Evolutionary conservation across 2,329 filamentous ascomycete genomes (phyloP), one percentile per base, ranked within the genome.

Genomic region (Cercospora sojina): DNA sequence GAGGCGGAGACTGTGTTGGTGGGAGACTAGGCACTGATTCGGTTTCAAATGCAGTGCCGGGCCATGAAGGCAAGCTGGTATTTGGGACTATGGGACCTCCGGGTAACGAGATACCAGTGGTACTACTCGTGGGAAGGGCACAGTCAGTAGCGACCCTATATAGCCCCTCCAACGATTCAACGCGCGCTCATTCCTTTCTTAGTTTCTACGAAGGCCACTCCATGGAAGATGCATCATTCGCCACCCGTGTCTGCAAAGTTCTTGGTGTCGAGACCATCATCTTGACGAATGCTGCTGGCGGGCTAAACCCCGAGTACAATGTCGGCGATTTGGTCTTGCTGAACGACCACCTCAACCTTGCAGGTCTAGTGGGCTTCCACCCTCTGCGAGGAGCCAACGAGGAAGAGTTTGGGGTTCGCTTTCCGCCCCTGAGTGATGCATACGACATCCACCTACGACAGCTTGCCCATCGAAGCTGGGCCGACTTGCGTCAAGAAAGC

Each of bases 161-260:
- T 71, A 72, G 69, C 51, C 41, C 51, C 25, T 20, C 20, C 29
- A 53, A n/a, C 25, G 32, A 41, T 41, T 6, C 35, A 53, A 59
- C 38, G 62, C 43, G 66, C 47, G 62, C 63, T 71, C 49, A 68
- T 70, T 58, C 31, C 58, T 62, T 66, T 71, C 47, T 67, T 67
- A 89, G 87, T 77, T 90, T 87, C 78, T 90, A 90, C 74, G 88
- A 90, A 78, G 88, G 88, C 35, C 85, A 90, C 74, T 83, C 83
- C 2, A 87, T 90, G 79, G 82, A 87, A 62, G 80, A 83, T 56
- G 83, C 88, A 41, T 87, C 87, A 27, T 89, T 90, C 72, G 87
- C 88, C 27, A 85, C 88, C 10, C 83, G 88, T 61, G 85, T 90
- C 5, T 87, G 89, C 78, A 88, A 87, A 71, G 75, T 86, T 0